Conservation (phyloP, 495 filamentous ascomycete species). For the Penicillium canariense region DNA sequence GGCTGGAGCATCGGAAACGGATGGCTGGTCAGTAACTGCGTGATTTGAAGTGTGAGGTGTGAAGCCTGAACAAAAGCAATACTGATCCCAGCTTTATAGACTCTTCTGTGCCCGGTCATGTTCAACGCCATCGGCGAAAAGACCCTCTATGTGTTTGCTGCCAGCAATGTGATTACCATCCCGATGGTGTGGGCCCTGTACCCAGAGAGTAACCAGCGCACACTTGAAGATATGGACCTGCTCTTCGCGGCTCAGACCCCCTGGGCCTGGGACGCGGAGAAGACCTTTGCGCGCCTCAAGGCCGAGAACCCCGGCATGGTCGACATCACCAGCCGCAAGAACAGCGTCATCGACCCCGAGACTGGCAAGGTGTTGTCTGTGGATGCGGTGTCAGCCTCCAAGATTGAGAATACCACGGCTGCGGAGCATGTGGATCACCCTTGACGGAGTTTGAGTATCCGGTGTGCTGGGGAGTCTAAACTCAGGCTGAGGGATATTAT, state of each 20-base stretch:
- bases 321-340: constrained; percentile 42
- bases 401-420: constrained; percentile 14
- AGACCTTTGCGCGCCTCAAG: constrained; percentile 52
- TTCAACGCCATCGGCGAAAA: constrained; percentile 61
- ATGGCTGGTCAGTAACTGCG: constrained; percentile 48
- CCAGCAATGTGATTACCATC: constrained; percentile 59
- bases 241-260: constrained; percentile 58
- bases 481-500: not conserved
- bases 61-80: not conserved
- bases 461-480: not conserved
- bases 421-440: constrained; percentile 30
- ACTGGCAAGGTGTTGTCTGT: constrained; percentile 30
- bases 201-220: constrained; percentile 66
- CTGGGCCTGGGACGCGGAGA: constrained; percentile 66
- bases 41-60: not conserved
- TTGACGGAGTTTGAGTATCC: constrained; percentile 6
- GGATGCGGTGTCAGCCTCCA: constrained; percentile 16
- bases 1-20: constrained; percentile 74
- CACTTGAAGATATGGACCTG: constrained; percentile 68
- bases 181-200: constrained; percentile 69
- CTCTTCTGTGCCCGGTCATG: constrained; percentile 62
- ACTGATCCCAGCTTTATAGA: constrained; percentile 25
- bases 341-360: constrained; percentile 49
- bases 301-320: constrained; percentile 52
- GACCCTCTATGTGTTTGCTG: constrained; percentile 66